Evolutionary conservation across 2,329 filamentous ascomycete genomes (phyloP).

Genomic region (Annulohypoxylon truncatum): DNA sequence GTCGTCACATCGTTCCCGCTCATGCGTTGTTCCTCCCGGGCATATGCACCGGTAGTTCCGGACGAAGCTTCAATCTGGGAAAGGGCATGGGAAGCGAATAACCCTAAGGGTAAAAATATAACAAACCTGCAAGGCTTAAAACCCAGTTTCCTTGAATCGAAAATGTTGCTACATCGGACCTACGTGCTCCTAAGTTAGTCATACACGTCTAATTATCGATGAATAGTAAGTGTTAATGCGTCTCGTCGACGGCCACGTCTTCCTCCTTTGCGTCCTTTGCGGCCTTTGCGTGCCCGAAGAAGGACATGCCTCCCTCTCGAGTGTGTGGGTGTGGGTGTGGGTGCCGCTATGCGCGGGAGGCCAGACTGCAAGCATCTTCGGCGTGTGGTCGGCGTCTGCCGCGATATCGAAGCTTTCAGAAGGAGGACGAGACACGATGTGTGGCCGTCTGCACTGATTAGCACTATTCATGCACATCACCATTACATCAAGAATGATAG

Average conservation of each 20-base stretch:
- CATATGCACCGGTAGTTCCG: conserved; percentile 41
- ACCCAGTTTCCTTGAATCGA: conserved; percentile 6
- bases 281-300: conserved; percentile 21
- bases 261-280: conserved; percentile 12
- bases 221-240: conserved; percentile 26
- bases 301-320: conserved; percentile 9
- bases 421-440: conserved; percentile 5
- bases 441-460: conserved; percentile 17
- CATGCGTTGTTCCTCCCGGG: conserved; percentile 41
- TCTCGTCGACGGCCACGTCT: conserved; percentile 36
- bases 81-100: conserved; percentile 12
- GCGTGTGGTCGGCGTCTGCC: conserved; percentile 33
- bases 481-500: conserved; percentile 26
- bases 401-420: conserved; percentile 21
- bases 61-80: conserved; percentile 35
- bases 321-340: conserved; percentile 32
- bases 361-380: conserved; percentile 28
- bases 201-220: conserved; percentile 27
- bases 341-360: conserved; percentile 22
- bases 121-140: conserved; percentile 15
- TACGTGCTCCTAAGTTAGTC: conserved; percentile 21
- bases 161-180: conserved; percentile 10
- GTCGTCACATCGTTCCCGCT: conserved; percentile 41
- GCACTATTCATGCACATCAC: conserved; percentile 33
- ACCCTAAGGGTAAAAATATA: conserved; percentile 16